Percentiles rank a stretch among this genome's conserved stretches.
phyloP scores from a whole-genome alignment of 108 stramenopile genomes.

The Chaetoceros muelleri region DNA sequence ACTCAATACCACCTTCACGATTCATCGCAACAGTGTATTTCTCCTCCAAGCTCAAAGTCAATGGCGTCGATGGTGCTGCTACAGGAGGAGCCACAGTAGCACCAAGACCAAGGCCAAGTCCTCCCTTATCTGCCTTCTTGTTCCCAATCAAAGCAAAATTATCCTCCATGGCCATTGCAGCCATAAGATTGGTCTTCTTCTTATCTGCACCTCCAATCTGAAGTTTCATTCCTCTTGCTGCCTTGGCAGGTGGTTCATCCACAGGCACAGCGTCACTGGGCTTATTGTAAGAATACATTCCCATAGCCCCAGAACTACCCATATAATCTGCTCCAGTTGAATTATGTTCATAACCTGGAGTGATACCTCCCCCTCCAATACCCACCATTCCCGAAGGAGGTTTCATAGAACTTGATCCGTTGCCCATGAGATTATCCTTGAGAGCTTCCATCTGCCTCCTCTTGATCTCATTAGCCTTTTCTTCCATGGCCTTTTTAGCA shows the following conservation, averaged over 20 bases:
- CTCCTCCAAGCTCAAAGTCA: constrained; percentile 85
- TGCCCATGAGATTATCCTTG: constrained; percentile 57
- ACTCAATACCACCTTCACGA: constrained; percentile 89
- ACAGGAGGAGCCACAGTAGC: constrained; percentile 37
- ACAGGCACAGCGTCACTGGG: constrained; percentile 24
- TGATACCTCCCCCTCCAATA: constrained; percentile 42
- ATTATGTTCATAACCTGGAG: constrained; percentile 16
- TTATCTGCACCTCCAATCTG: constrained; percentile 43
- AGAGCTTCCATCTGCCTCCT: constrained; percentile 69
- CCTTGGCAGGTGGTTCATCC: constrained; percentile 42
- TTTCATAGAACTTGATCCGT: constrained; percentile 23
- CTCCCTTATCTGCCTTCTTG: constrained; percentile 21
- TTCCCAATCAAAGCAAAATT: constrained; percentile 47
- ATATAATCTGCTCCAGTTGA: constrained; percentile 28
- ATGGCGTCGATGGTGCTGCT: constrained; percentile 74
- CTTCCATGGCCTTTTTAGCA: constrained; percentile 80
- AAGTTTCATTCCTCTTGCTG: constrained; percentile 95
- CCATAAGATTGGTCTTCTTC: constrained; percentile 85
- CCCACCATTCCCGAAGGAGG: constrained; percentile 64
- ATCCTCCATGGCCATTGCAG: constrained; percentile 95
- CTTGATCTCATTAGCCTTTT: constrained; percentile 85
- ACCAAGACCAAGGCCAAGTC: constrained; percentile 30
- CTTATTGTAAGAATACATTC: constrained; percentile 16
- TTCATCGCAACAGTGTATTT: constrained; percentile 81
- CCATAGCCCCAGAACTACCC: constrained; percentile 3